phyloP scores from a whole-genome alignment of 495 filamentous ascomycete species.

The Aspergillus mulundensis region DNA sequence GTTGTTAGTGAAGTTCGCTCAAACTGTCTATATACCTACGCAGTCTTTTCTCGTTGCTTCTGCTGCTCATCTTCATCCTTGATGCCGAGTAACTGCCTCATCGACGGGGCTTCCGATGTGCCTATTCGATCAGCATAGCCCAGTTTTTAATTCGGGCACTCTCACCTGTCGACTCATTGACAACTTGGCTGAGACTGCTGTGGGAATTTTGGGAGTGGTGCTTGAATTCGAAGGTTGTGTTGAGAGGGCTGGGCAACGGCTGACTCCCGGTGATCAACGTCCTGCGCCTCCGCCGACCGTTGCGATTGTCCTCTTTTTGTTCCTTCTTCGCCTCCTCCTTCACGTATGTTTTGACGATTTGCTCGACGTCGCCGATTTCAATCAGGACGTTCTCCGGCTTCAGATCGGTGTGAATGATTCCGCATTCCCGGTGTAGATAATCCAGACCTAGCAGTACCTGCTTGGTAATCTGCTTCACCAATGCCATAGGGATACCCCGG shows the following conservation, averaged over 20 bases:
- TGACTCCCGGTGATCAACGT: conserved; percentile 97
- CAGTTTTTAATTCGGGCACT: background rate
- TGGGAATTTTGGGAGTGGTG: conserved; percentile 70
- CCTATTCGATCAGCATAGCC: conserved; percentile 7
- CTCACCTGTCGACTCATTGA: conserved; percentile 67
- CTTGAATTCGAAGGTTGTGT: conserved; percentile 80
- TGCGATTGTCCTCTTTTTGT: conserved; percentile 85
- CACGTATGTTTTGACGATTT: conserved; percentile 93
- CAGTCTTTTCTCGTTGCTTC: conserved; percentile 87
- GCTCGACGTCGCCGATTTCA: conserved; percentile 97
- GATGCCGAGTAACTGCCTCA: conserved; percentile 59
- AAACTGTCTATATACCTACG: conserved; percentile 54
- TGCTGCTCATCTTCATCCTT: conserved; percentile 67
- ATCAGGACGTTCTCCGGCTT: conserved; percentile 99
- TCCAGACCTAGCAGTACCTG: conserved; percentile 94
- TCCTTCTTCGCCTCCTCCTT: conserved; percentile 68
- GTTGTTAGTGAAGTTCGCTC: conserved; percentile 3
- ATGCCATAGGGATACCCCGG: conserved; percentile 87
- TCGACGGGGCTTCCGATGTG: conserved; percentile 39
- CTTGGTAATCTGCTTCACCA: conserved; percentile 98
- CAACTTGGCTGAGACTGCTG: conserved; percentile 76
- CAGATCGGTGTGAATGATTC: conserved; percentile 97
- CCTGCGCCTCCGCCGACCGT: conserved; percentile 85
- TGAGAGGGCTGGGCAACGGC: conserved; percentile 90
- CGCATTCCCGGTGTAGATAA: conserved; percentile 95